phyloP scores from a whole-genome alignment of 768 basidiomycete species.

The Saitozyma podzolica region DNA sequence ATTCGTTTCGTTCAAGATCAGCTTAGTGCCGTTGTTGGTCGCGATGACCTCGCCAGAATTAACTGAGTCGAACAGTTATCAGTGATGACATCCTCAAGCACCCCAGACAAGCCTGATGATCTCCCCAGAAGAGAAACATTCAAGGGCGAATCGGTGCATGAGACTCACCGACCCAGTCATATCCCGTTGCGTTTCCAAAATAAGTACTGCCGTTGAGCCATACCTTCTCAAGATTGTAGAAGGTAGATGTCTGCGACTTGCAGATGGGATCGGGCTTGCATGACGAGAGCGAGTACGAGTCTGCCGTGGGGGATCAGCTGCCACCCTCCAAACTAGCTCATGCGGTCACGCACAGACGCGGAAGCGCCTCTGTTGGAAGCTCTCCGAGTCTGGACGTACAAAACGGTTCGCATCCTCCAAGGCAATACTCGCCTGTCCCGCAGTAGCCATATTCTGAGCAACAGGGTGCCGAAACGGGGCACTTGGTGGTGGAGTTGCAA shows the following conservation, averaged over 20 bases:
- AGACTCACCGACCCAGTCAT: constrained; percentile 55
- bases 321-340: neutral
- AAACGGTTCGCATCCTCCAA: constrained; percentile 81
- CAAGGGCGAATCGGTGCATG: neutral
- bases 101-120: too few relatives aligned
- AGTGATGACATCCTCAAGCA: too few relatives aligned
- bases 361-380: too few relatives aligned
- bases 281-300: constrained; percentile 64
- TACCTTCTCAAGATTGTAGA: constrained; percentile 58
- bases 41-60: constrained; percentile 24
- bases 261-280: constrained; percentile 72
- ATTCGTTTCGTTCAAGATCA: constrained; percentile 63
- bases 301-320: constrained; percentile 8
- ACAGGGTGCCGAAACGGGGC: constrained; percentile 38
- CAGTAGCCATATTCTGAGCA: constrained; percentile 63
- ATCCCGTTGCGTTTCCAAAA: constrained; percentile 70
- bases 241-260: constrained; percentile 56
- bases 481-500: constrained; percentile 32
- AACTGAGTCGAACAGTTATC: constrained; percentile 5
- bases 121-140: too few relatives aligned
- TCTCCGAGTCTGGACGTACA: constrained; percentile 25
- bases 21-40: constrained; percentile 37
- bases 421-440: constrained; percentile 62
- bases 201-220: constrained; percentile 68
- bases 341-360: too few relatives aligned